Evolutionary conservation across 345 rosid species (phyloP).

Genomic region (Euphorbia pulcherrima): DNA sequence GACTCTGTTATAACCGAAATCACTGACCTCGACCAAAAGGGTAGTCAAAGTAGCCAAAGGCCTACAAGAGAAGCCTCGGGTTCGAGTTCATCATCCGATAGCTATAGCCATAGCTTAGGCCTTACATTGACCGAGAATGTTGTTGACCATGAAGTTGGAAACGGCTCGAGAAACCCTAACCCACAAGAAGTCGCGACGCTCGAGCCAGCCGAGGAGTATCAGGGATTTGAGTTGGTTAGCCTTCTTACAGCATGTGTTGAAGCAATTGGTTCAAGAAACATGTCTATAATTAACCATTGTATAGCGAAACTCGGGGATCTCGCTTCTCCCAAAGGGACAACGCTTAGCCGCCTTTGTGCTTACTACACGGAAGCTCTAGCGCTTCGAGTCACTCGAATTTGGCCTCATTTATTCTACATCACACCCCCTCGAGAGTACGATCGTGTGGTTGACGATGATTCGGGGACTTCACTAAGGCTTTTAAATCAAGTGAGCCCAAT

Average conservation of each 20-base stretch:
- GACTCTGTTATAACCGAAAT: slow-evolving; percentile 69
- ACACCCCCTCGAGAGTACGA: slow-evolving; percentile 76
- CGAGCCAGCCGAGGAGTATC: slow-evolving; percentile 48
- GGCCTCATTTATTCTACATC: slow-evolving; percentile 87
- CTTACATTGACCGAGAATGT: slow-evolving; percentile 44
- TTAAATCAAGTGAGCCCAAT: slow-evolving; percentile 88
- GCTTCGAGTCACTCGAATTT: slow-evolving; percentile 68
- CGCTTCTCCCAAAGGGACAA: slow-evolving; percentile 67
- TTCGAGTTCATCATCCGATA: slow-evolving; percentile 77
- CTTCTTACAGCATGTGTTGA: slow-evolving; percentile 73
- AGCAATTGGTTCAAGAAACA: slow-evolving; percentile 67
- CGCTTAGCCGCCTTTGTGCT: slow-evolving; percentile 64
- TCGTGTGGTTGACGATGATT: slow-evolving; percentile 54
- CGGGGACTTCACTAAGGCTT: slow-evolving; percentile 75
- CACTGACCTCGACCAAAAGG: slow-evolving; percentile 65
- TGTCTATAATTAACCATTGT: slow-evolving; percentile 55
- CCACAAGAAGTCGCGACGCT: slow-evolving; percentile 29
- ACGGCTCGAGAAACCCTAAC: slow-evolving; percentile 53
- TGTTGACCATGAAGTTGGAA: slow-evolving; percentile 45
- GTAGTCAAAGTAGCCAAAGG: slow-evolving; percentile 51
- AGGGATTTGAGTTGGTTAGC: slow-evolving; percentile 73
- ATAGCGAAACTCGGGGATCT: slow-evolving; percentile 71
- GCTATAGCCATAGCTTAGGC: slow-evolving; percentile 53
- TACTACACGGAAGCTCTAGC: slow-evolving; percentile 88
- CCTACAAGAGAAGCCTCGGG: slow-evolving; percentile 67